Percentiles rank a stretch among this genome's conserved stretches.
These are phyloP conservation scores for Leccinum barrowsii DNA, from an alignment of 768 basidiomycete genomes.

Conservation along the genomic window DNA sequence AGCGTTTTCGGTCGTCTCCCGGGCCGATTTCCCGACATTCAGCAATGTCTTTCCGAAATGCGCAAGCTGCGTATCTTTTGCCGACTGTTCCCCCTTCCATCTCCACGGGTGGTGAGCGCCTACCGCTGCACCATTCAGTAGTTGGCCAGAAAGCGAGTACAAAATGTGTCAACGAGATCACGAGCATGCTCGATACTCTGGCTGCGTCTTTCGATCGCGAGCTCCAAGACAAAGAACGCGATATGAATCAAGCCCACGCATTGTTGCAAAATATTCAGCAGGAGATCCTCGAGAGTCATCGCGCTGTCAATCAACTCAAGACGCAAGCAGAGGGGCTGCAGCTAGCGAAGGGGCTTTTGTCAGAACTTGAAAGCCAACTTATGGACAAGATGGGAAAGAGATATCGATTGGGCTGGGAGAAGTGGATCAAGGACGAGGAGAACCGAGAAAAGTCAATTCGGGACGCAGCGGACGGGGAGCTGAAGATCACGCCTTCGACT, in stretches of 20 bases:
- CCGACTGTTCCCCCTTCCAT: constrained; percentile 42
- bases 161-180: constrained; percentile 79
- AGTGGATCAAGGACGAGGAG: constrained; percentile 88
- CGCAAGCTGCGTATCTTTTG: constrained; percentile 48
- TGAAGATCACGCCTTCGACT: constrained; percentile 44
- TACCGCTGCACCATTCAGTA: constrained; percentile 79
- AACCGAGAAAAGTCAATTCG: constrained; percentile 67
- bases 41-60: constrained; percentile 71
- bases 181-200: constrained; percentile 81
- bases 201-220: constrained; percentile 91
- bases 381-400: constrained; percentile 73
- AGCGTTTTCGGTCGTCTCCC: constrained; percentile 91
- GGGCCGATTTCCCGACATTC: constrained; percentile 64
- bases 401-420: constrained; percentile 87
- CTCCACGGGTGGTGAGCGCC: constrained; percentile 52
- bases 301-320: constrained; percentile 67
- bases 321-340: constrained; percentile 63
- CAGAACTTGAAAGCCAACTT: constrained; percentile 63
- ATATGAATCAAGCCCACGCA: constrained; percentile 85
- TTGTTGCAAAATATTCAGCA: constrained; percentile 82
- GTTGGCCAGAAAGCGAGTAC: constrained; percentile 85
- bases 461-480: constrained; percentile 56
- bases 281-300: constrained; percentile 84
- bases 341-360: constrained; percentile 55
- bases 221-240: constrained; percentile 86